Evolutionary conservation across 2,329 filamentous ascomycete genomes (phyloP), one percentile per base, ranked within the genome.

Genomic region (Dichotomopilus funicola): DNA sequence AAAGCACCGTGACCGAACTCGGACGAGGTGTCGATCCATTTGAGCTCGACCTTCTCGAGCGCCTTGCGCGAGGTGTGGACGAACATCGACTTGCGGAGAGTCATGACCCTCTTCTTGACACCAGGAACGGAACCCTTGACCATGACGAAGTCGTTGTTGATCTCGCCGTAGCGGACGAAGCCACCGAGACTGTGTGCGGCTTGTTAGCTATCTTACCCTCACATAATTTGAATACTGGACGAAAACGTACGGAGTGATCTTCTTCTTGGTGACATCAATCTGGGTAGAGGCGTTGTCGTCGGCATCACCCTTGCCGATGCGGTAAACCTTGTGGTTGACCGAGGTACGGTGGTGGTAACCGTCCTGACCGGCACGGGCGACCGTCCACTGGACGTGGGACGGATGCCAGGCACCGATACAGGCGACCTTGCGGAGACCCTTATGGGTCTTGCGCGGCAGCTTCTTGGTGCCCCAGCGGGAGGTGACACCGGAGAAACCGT

Each of bases 331-430:
- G 90, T 99, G 94, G 89, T 99, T 99, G 82, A 94, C 89, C 64
- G 94, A 97, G 73, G 94, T 99, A 88, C 94, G 91, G 83, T 99
- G 94, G 78, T 99, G 94, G 87, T 99, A 99, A 84, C 94, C 94
- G 78, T 86, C 85, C 82, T 99, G 94, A 96, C 94, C 94, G 66
- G 94, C 94, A 88, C 94, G 94, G 75, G 92, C 94, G 82, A 99
- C 94, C 76, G 94, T 99, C 94, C 94, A 99, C 83, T 99, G 94
- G 78, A 99, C 94, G 90, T 99, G 94, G 78, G 89, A 91, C 74
- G 94, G 94, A 84, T 99, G 94, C 94, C 94, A 99, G 71, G 94
- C 94, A 89, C 94, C 94, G 78, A 99, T 99, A 96, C 94, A 99
- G 74, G 94, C 94, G 70, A 99, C 92, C 89, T 99, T 99, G 73